Conservation (phyloP, 768 basidiomycete genomes). For the Coprinopsis cinerea region DNA sequence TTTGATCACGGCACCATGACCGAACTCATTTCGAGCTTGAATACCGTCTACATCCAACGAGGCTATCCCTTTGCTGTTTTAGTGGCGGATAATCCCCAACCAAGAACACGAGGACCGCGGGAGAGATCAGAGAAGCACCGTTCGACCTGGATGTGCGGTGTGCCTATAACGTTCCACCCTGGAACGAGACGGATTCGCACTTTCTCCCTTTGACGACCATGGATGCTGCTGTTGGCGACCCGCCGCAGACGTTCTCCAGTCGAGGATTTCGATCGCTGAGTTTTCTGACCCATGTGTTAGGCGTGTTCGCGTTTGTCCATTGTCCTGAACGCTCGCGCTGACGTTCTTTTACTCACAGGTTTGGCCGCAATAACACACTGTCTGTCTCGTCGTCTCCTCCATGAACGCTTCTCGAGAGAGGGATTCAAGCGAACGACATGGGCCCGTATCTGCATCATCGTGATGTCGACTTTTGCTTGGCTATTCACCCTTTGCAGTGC, state of each 20-base stretch:
- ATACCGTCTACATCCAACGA: neutral
- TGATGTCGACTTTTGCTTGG: conserved; percentile 40
- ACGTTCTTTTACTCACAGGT: neutral
- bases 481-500: conserved; percentile 35
- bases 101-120: conserved; percentile 4
- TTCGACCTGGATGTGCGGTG: neutral
- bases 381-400: conserved; percentile 32
- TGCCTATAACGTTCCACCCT: neutral
- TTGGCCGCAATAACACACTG: conserved; percentile 23
- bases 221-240: neutral
- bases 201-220: neutral
- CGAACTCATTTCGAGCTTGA: neutral
- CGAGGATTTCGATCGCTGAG: neutral
- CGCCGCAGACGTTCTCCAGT: neutral
- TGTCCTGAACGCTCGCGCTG: neutral
- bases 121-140: neutral
- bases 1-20: neutral
- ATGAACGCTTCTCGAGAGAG: conserved; percentile 23
- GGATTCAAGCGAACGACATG: conserved; percentile 28
- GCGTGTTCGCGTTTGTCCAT: neutral
- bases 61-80: neutral
- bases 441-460: conserved; percentile 34
- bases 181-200: neutral
- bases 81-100: neutral
- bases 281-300: neutral